Evolutionary conservation across 2,329 filamentous ascomycete genomes (phyloP).

Genomic region (Rasamsonia emersonii): DNA sequence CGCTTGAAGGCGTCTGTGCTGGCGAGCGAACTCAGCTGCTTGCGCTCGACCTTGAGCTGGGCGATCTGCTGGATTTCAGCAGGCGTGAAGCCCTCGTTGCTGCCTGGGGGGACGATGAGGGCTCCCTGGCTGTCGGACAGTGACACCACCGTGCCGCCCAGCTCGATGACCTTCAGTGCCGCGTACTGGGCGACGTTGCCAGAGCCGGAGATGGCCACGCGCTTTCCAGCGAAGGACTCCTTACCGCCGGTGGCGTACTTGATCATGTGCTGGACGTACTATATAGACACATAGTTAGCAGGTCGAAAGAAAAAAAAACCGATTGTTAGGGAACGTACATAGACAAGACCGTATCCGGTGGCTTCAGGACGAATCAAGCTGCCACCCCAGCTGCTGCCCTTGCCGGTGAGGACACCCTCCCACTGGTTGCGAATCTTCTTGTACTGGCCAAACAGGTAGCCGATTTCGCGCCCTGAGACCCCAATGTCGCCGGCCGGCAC

Average conservation of each 20-base stretch:
- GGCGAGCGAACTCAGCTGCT: slow-evolving; percentile 67
- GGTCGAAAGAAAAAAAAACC: not conserved
- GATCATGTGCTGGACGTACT: slow-evolving; percentile 93
- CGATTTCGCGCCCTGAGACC: slow-evolving; percentile 84
- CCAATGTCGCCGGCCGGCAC: slow-evolving; percentile 97
- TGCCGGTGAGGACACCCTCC: slow-evolving; percentile 94
- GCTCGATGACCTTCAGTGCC: slow-evolving; percentile 91
- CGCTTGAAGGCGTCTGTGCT: slow-evolving; percentile 46
- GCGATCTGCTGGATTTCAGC: slow-evolving; percentile 74
- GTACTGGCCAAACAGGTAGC: slow-evolving; percentile 92
- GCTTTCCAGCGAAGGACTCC: slow-evolving; percentile 82
- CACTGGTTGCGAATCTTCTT: slow-evolving; percentile 79
- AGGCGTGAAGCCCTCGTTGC: slow-evolving; percentile 55
- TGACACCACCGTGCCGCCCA: slow-evolving; percentile 84
- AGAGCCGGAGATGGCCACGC: slow-evolving; percentile 89
- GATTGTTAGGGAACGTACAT: slow-evolving; percentile 52
- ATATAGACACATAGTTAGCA: slow-evolving; percentile 7
- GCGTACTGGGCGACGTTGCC: slow-evolving; percentile 98
- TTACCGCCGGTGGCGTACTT: slow-evolving; percentile 68
- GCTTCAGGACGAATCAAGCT: slow-evolving; percentile 92
- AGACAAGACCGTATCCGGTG: slow-evolving; percentile 91
- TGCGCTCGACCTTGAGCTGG: slow-evolving; percentile 75
- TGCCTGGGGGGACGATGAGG: slow-evolving; percentile 62
- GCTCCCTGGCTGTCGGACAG: slow-evolving; percentile 87
- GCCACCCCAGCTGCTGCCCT: slow-evolving; percentile 89